phyloP scores from a whole-genome alignment of 2,329 filamentous ascomycete genomes.

The Emmonsia crescens region DNA sequence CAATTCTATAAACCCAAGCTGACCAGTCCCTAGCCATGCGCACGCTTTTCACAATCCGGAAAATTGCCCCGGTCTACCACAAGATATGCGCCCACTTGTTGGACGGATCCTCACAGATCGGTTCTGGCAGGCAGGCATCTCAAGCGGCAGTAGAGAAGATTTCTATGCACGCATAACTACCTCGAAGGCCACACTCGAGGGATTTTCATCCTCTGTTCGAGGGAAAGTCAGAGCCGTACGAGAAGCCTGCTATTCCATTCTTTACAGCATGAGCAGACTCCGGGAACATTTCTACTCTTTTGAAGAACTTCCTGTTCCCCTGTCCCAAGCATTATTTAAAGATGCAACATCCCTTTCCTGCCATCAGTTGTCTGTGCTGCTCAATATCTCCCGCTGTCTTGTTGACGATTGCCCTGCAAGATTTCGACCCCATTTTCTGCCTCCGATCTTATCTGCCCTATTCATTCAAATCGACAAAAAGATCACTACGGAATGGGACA shows the following conservation, averaged over 20 bases:
- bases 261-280: conserved; percentile 85
- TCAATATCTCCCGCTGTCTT: conserved; percentile 77
- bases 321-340: conserved; percentile 74
- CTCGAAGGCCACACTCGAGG: conserved; percentile 81
- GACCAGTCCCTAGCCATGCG: conserved; percentile 51
- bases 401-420: conserved; percentile 85
- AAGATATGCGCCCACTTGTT: conserved; percentile 66
- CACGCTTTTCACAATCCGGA: conserved; percentile 81
- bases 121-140: conserved; percentile 98
- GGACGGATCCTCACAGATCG: conserved; percentile 79
- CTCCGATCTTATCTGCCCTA: conserved; percentile 67
- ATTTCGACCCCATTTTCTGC: conserved; percentile 67
- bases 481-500: conserved; percentile 76
- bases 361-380: conserved; percentile 86
- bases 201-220: conserved; percentile 84
- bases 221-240: conserved; percentile 81
- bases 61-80: conserved; percentile 69
- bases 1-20: conserved; percentile 4
- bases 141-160: conserved; percentile 86
- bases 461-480: conserved; percentile 83
- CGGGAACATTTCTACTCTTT: conserved; percentile 88
- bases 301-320: conserved; percentile 64
- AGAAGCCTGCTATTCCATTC: conserved; percentile 86
- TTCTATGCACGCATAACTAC: conserved; percentile 88
- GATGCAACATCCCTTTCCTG: conserved; percentile 75